phyloP scores from a whole-genome alignment of 495 filamentous ascomycete species.

The Hypoxylon subgilvum region DNA sequence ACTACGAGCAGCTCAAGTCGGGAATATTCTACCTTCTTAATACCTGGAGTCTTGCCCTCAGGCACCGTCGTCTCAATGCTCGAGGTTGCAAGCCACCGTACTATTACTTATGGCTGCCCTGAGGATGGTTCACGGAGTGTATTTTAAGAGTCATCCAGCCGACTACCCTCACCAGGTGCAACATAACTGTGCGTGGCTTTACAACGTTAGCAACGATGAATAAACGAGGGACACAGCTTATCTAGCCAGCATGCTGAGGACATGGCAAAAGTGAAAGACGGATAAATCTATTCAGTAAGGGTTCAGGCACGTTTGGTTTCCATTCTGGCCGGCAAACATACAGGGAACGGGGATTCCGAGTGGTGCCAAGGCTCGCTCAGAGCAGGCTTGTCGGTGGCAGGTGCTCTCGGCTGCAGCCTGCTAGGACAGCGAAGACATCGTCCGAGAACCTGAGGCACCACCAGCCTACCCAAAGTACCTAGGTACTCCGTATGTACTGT shows the following conservation, averaged over 20 bases:
- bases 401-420: conserved; percentile 5
- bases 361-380: neutral
- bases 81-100: neutral
- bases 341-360: neutral
- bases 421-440: conserved; percentile 18
- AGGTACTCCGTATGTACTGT: no score
- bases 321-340: neutral
- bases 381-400: conserved; percentile 4
- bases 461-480: no score
- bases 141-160: conserved; percentile 3
- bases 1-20: conserved; percentile 1
- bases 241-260: no score
- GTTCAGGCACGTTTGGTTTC: no score
- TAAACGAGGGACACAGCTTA: no score
- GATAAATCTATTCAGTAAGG: no score
- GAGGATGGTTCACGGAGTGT: neutral
- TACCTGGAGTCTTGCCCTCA: neutral
- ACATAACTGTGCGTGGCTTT: conserved; percentile 17
- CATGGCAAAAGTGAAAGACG: no score
- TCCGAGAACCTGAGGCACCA: neutral
- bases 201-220: neutral
- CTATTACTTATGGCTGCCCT: conserved; percentile 3
- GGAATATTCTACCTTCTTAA: conserved; percentile 10
- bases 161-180: neutral
- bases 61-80: neutral